Percentiles rank a stretch among this genome's conserved stretches.
These are phyloP conservation scores for Stagonosporopsis vannaccii DNA, from an alignment of 2,329 filamentous ascomycete genomes.

Conservation along the genomic window DNA sequence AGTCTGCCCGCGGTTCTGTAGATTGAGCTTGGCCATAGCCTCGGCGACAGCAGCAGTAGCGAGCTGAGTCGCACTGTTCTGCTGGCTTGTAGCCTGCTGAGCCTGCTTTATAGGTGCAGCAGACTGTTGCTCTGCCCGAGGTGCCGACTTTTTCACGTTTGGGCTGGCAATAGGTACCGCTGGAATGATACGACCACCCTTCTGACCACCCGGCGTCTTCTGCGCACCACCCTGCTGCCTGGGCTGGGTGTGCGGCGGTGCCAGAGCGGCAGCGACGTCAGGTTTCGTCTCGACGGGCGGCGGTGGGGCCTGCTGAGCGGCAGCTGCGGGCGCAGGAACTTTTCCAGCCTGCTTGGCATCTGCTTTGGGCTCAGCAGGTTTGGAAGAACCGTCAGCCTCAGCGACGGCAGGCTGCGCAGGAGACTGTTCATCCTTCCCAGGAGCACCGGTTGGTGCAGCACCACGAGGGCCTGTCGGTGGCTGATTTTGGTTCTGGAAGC, in stretches of 20 bases:
- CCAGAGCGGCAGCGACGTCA: slow-evolving; percentile 63
- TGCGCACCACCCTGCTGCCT: slow-evolving; percentile 40
- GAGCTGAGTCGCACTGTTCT: slow-evolving; percentile 73
- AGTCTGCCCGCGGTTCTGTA: slow-evolving; percentile 37
- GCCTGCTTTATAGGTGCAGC: slow-evolving; percentile 51
- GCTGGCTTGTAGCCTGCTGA: slow-evolving; percentile 32
- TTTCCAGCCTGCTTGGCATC: slow-evolving; percentile 49
- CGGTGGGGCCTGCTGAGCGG: slow-evolving; percentile 61
- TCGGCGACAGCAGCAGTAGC: slow-evolving; percentile 80
- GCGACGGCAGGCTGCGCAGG: slow-evolving; percentile 47
- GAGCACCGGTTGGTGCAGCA: slow-evolving; percentile 38
- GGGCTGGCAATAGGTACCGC: slow-evolving; percentile 68
- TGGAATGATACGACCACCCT: slow-evolving; percentile 65
- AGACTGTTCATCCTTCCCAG: slow-evolving; percentile 39
- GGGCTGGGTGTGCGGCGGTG: slow-evolving; percentile 55
- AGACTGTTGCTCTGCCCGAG: slow-evolving; percentile 49
- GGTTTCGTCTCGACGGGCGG: slow-evolving; percentile 75
- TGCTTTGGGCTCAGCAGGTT: slow-evolving; percentile 63
- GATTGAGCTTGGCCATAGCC: slow-evolving; percentile 76
- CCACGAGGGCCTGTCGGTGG: slow-evolving; percentile 50
- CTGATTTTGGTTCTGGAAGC: slow-evolving; percentile 43
- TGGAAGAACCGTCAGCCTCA: slow-evolving; percentile 56
- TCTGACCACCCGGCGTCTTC: slow-evolving; percentile 54
- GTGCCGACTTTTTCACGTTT: slow-evolving; percentile 41
- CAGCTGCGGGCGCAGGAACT: slow-evolving; percentile 50